phyloP scores from a whole-genome alignment of 164 flowering plant species.

The Kingdonia uniflora region DNA sequence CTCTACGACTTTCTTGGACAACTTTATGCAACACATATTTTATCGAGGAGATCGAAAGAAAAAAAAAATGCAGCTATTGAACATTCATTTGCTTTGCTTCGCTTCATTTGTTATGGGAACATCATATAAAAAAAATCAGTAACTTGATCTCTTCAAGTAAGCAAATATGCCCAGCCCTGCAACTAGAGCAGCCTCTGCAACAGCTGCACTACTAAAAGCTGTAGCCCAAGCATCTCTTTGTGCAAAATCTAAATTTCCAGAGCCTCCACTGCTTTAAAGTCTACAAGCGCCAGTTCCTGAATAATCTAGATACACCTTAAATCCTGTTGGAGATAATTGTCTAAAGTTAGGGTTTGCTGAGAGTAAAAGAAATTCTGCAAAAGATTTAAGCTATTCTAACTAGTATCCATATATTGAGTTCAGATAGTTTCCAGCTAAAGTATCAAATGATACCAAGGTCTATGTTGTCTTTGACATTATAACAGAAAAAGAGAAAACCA shows the following conservation, averaged over 20 bases:
- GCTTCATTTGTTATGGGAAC: not conserved
- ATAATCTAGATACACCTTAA: slow-evolving; percentile 76
- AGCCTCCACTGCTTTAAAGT: slow-evolving; percentile 16
- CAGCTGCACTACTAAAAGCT: slow-evolving; percentile 43
- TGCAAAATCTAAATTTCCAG: slow-evolving; percentile 39
- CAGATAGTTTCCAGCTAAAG: no score
- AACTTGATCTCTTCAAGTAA: slow-evolving; percentile 45
- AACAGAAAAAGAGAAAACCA: no score
- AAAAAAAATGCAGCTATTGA: no score
- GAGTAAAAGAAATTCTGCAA: not conserved
- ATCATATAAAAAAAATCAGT: slow-evolving; percentile 20
- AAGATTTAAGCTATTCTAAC: not conserved
- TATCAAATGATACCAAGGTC: no score
- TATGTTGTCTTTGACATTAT: no score
- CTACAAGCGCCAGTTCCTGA: slow-evolving; percentile 29
- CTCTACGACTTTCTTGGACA: no score
- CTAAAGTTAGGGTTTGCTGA: slow-evolving; percentile 1
- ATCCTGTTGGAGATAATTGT: slow-evolving; percentile 35
- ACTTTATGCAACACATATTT: no score
- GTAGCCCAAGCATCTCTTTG: slow-evolving; percentile 56
- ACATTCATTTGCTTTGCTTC: no score
- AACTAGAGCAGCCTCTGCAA: slow-evolving; percentile 52
- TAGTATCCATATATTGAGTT: no score
- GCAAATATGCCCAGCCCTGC: slow-evolving; percentile 47
- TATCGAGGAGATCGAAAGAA: no score